phyloP scores from a whole-genome alignment of 352 stramenopile genomes.

The Phytopythium litorale region DNA sequence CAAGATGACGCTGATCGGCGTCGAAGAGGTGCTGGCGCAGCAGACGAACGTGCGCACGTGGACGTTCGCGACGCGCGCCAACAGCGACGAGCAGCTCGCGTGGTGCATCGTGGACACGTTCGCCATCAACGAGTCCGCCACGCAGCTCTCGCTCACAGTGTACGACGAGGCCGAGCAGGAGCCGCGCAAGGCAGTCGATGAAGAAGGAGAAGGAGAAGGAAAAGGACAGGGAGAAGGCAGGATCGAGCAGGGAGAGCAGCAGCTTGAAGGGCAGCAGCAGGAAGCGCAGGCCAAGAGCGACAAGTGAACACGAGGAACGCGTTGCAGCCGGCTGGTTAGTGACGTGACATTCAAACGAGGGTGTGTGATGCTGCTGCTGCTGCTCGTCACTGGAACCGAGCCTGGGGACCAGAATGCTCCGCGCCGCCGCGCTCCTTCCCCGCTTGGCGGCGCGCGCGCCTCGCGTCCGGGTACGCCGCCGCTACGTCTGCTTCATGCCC shows the following conservation, averaged over 20 bases:
- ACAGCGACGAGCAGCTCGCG: conserved; percentile 24
- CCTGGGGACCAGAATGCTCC: neutral
- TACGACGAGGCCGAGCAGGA: conserved; percentile 8
- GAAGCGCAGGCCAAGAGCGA: neutral
- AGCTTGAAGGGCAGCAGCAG: neutral
- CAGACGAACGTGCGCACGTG: conserved; percentile 33
- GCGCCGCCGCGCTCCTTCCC: neutral
- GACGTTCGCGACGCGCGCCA: conserved; percentile 33
- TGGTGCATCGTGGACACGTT: conserved; percentile 33
- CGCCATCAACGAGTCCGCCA: conserved; percentile 30
- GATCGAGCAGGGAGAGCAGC: too few species aligned
- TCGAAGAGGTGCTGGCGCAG: conserved; percentile 31
- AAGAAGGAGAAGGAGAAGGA: neutral
- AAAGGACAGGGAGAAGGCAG: neutral
- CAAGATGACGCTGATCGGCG: conserved; percentile 35
- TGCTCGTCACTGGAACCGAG: neutral
- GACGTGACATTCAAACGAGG: neutral
- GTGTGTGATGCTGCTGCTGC: neutral
- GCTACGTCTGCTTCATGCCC: neutral
- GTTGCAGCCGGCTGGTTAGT: neutral
- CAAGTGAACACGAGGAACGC: neutral
- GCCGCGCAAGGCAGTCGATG: neutral
- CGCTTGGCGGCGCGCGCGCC: neutral
- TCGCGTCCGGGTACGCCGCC: neutral
- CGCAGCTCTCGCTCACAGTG: conserved; percentile 20